phyloP scores from a whole-genome alignment of 2,329 filamentous ascomycete genomes.

The Xylariales sp. region DNA sequence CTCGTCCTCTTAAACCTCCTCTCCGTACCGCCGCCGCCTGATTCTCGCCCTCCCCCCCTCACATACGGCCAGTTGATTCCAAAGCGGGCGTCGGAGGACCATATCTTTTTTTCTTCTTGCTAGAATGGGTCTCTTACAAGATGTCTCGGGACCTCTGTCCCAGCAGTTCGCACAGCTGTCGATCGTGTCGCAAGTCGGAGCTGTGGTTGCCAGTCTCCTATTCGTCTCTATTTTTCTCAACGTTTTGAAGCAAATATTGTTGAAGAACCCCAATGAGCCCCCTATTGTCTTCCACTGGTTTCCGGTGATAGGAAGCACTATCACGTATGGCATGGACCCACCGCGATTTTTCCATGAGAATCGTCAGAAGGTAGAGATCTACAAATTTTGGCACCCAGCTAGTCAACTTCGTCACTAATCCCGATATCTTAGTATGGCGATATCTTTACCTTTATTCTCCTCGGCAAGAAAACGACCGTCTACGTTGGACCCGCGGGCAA shows the following conservation, averaged over 20 bases:
- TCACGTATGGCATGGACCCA: constrained; percentile 95
- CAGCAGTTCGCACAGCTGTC: constrained; percentile 63
- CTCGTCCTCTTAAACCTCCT: constrained; percentile 14
- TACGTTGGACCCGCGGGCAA: constrained; percentile 85
- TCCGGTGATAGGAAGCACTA: constrained; percentile 87
- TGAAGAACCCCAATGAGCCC: constrained; percentile 84
- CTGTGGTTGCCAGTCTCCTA: constrained; percentile 58
- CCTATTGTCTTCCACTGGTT: constrained; percentile 85
- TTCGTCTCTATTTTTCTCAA: constrained; percentile 76
- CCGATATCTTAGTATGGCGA: constrained; percentile 76
- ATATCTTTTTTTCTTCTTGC: constrained; percentile 6
- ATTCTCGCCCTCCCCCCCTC: constrained; percentile 4
- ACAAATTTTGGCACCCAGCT: neutral
- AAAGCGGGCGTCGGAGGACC: constrained; percentile 24
- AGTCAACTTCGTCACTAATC: constrained; percentile 33
- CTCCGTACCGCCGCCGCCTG: constrained; percentile 15
- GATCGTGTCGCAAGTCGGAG: constrained; percentile 59
- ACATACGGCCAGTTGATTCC: constrained; percentile 13
- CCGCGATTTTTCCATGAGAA: constrained; percentile 84
- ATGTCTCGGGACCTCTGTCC: constrained; percentile 62
- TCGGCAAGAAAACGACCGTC: constrained; percentile 90
- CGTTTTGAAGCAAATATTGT: constrained; percentile 80
- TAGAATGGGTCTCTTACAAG: constrained; percentile 67
- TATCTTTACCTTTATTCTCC: constrained; percentile 87
- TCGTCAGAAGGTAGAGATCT: constrained; percentile 75